Evolutionary conservation across 805 yeast genomes (phyloP), one percentile per base, ranked within the genome.

Genomic region (Starmerella potacharoeniae): DNA sequence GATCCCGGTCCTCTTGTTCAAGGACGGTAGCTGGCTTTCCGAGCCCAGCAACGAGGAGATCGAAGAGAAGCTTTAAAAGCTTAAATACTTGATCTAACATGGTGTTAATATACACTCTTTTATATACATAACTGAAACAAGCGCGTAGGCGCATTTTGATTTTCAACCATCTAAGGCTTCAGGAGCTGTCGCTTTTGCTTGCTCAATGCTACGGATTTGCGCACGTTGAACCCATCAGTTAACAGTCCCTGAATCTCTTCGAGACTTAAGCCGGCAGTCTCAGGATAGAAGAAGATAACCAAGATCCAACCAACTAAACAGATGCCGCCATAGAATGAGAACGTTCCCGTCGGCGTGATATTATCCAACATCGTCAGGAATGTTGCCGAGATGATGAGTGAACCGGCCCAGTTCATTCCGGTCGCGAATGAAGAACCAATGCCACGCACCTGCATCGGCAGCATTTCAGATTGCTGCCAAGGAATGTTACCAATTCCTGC

Each of bases 401-500:
- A 88, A 51, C 97, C 97, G 6, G 88, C 80, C 98, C 98, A 91
- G 73, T 91, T 91, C 45, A 90, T 82, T 14, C 93, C 91, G 11
- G 97, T 87, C 1, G 96, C 89, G 65, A 80, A 83, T 56, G 95
- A 86, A 9, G 89, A 82, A 58, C 97, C 97, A 48, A 88, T 77
- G 56, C 96, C 95, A 68, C 98, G 81, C 36, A 91, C 96, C 58
- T 82, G 79, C 75, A 90, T 95, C 37, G 97, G 93, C 73, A 93
- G 89, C 66, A 91, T 74, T 71, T 91, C 98, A 55, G 91, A 84
- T 67, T 93, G 97, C 68, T 91, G 96, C 98, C 98, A 91, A 55
- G 97, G 97, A 54, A 88, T 93, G 69, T 91, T 90, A 72, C 98
- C 98, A 62, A 90, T 86, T 62, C 97, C 97, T 61, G 87, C 74